Conservation (phyloP, 306 rosid species). For the Quercus engelmannii region DNA sequence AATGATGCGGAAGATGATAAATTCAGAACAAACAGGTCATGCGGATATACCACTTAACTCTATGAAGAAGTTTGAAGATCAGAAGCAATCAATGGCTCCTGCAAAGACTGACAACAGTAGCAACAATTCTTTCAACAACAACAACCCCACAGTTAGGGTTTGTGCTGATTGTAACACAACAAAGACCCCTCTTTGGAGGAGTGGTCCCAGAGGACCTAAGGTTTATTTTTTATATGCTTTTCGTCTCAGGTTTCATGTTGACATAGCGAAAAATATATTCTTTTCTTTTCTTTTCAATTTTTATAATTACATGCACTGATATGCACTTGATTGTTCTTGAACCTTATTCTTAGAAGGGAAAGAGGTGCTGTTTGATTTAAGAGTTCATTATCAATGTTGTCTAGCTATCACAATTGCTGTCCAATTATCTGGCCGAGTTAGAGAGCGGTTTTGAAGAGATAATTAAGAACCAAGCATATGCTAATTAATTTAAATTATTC, state of each 20-base stretch:
- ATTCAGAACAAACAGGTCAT: conserved; percentile 30
- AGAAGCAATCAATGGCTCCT: conserved; percentile 28
- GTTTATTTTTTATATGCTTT: conserved; percentile 25
- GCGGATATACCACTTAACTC: not conserved
- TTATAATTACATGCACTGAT: no score
- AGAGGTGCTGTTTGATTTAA: no score
- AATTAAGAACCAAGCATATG: no score
- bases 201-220: conserved; percentile 99
- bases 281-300: no score
- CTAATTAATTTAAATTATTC: no score
- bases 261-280: no score
- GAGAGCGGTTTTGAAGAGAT: no score
- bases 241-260: not conserved
- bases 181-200: conserved; percentile 97
- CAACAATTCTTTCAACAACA: conserved; percentile 29
- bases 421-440: no score
- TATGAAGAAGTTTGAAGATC: conserved; percentile 41
- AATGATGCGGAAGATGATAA: conserved; percentile 60
- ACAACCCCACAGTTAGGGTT: conserved; percentile 54
- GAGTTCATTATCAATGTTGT: no score
- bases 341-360: no score
- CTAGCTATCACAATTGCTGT: no score
- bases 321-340: no score
- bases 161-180: conserved; percentile 93
- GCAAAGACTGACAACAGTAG: conserved; percentile 29